Percentiles rank a stretch among this genome's conserved stretches.
phyloP scores from a whole-genome alignment of 441 rosid species.

The Monsonia emarginata region DNA sequence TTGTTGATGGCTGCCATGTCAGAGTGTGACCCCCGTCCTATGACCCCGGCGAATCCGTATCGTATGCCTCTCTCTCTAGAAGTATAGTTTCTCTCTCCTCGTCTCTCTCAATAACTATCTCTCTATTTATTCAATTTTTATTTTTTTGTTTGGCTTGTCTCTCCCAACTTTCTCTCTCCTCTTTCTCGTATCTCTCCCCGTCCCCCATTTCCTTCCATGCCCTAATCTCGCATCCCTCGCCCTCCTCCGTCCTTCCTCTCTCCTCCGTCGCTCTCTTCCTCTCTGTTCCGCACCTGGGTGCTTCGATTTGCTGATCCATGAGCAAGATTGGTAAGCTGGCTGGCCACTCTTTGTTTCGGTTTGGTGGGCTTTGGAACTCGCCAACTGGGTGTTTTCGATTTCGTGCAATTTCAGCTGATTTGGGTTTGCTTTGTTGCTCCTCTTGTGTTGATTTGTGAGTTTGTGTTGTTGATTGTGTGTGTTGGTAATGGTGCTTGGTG shows the following conservation, averaged over 20 bases:
- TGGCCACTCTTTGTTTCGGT: neutral
- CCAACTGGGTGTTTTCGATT: neutral
- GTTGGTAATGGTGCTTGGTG: neutral
- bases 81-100: no score
- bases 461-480: neutral
- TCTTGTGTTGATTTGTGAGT: neutral
- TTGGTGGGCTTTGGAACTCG: neutral
- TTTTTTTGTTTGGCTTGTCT: neutral
- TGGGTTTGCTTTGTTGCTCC: neutral
- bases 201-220: no score
- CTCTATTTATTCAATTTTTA: neutral
- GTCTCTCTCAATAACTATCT: neutral
- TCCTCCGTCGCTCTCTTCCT: neutral
- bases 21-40: neutral
- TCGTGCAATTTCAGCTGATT: neutral
- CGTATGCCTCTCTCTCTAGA: neutral
- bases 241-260: neutral
- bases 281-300: no score
- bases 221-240: neutral
- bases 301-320: neutral
- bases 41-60: neutral
- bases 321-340: neutral
- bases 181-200: neutral
- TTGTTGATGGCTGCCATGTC: slow-evolving; percentile 3
- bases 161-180: neutral